phyloP scores from a whole-genome alignment of 192 early-diverging fungal genomes.

The Mortierella alpina region DNA sequence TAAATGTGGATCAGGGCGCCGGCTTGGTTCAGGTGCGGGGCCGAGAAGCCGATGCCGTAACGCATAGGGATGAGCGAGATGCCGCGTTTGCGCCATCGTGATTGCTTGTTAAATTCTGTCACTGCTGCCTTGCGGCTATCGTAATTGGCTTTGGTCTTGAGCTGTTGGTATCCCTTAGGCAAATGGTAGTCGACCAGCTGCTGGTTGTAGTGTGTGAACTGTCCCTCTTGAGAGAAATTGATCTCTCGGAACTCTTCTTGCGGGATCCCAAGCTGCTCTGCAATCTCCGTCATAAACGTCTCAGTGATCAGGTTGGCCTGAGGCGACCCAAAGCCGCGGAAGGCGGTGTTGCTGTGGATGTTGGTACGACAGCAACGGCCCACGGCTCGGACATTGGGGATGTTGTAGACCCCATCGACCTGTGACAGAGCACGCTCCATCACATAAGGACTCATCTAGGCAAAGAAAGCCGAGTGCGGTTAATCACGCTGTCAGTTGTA shows the following conservation, averaged over 20 bases:
- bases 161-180: slow-evolving; percentile 74
- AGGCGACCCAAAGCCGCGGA: slow-evolving; percentile 87
- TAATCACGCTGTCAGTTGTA: too few species aligned
- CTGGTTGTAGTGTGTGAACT: slow-evolving; percentile 80
- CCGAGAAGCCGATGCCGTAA: slow-evolving; percentile 84
- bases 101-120: slow-evolving; percentile 73
- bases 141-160: slow-evolving; percentile 65
- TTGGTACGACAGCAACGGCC: slow-evolving; percentile 86
- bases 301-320: slow-evolving; percentile 88
- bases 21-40: slow-evolving; percentile 83
- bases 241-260: slow-evolving; percentile 72
- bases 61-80: slow-evolving; percentile 84
- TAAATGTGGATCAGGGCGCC: slow-evolving; percentile 88
- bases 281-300: slow-evolving; percentile 81
- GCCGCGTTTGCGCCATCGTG: slow-evolving; percentile 84
- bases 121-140: slow-evolving; percentile 64
- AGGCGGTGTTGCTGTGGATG: slow-evolving; percentile 87
- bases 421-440: slow-evolving; percentile 81
- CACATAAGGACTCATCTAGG: slow-evolving; percentile 40
- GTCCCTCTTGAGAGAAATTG: slow-evolving; percentile 79
- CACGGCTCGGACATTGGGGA: slow-evolving; percentile 72
- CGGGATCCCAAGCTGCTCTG: slow-evolving; percentile 70
- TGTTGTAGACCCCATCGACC: slow-evolving; percentile 82
- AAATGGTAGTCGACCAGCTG: slow-evolving; percentile 77
- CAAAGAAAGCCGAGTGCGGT: too few species aligned